Evolutionary conservation across 2,329 filamentous ascomycete species (phyloP).

Genomic region (Colletotrichum nymphaeae): DNA sequence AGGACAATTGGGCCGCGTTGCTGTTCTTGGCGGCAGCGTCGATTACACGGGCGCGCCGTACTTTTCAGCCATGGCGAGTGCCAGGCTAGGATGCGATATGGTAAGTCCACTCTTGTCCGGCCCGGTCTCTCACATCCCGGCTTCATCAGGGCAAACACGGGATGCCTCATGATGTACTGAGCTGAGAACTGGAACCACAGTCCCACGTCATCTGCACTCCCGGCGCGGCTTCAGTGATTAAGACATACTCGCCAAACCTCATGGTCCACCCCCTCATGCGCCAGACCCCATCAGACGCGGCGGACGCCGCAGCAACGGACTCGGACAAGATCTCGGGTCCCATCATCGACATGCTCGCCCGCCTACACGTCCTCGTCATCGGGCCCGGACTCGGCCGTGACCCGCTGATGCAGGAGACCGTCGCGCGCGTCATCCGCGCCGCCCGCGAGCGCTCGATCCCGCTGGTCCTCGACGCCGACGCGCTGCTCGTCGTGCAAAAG

Average conservation of each 20-base stretch:
- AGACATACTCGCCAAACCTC: constrained; percentile 96
- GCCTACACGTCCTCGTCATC: constrained; percentile 92
- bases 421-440: constrained; percentile 80
- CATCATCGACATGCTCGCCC: constrained; percentile 83
- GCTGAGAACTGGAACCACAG: constrained; percentile 52
- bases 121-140: background rate
- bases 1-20: constrained; percentile 93
- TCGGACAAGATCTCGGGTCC: constrained; percentile 71
- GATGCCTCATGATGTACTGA: background rate
- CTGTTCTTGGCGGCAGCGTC: constrained; percentile 92
- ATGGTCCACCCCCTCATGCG: constrained; percentile 99
- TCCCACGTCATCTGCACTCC: constrained; percentile 97
- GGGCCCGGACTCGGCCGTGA: constrained; percentile 94
- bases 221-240: constrained; percentile 87
- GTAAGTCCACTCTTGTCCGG: constrained; percentile 56
- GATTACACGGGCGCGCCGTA: constrained; percentile 98
- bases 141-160: background rate
- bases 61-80: constrained; percentile 97
- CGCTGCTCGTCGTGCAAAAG: constrained; percentile 80
- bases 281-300: constrained; percentile 65
- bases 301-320: constrained; percentile 64
- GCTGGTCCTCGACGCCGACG: constrained; percentile 93
- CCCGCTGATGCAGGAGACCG: constrained; percentile 88
- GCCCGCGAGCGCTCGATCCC: constrained; percentile 79
- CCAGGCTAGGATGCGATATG: constrained; percentile 90